These are phyloP conservation scores for Raphanus sativus DNA, from an alignment of 345 rosid species.

Conservation along the genomic window DNA sequence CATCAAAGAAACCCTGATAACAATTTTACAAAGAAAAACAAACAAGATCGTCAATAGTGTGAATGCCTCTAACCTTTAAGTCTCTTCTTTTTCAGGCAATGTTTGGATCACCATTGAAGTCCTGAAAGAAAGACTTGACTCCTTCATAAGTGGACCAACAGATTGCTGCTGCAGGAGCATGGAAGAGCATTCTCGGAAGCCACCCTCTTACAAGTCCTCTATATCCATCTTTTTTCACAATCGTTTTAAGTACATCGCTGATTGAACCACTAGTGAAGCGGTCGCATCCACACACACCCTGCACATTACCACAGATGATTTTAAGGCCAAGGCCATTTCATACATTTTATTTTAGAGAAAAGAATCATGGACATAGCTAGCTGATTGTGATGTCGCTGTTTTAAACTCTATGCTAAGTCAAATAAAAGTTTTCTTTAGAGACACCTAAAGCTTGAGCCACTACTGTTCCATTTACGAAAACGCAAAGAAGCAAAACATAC, in stretches of 20 bases:
- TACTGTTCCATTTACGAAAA: not conserved
- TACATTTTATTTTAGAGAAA: not conserved
- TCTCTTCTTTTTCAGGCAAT: conserved; percentile 7
- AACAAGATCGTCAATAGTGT: conserved; percentile 3
- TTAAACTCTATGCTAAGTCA: not conserved
- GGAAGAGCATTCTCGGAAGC: conserved; percentile 70
- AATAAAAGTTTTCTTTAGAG: not conserved
- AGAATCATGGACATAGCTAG: not conserved
- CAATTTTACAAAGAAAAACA: conserved; percentile 8
- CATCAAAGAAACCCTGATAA: not conserved
- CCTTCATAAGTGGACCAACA: conserved; percentile 80
- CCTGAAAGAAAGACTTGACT: conserved; percentile 54
- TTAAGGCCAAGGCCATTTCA: not conserved
- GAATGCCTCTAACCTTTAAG: conserved; percentile 19
- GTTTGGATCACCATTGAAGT: conserved; percentile 36
- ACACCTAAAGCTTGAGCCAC: not conserved
- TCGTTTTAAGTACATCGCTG: conserved; percentile 44
- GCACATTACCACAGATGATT: conserved; percentile 26
- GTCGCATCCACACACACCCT: conserved; percentile 99
- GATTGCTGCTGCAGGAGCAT: conserved; percentile 77
- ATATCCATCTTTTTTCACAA: conserved; percentile 58
- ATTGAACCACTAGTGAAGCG: conserved; percentile 68
- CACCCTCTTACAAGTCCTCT: conserved; percentile 67
- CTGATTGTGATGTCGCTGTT: not conserved
- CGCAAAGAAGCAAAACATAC: not conserved